Evolutionary conservation across 2,329 filamentous ascomycete genomes (phyloP).

Genomic region (Microcyclospora pomicola): DNA sequence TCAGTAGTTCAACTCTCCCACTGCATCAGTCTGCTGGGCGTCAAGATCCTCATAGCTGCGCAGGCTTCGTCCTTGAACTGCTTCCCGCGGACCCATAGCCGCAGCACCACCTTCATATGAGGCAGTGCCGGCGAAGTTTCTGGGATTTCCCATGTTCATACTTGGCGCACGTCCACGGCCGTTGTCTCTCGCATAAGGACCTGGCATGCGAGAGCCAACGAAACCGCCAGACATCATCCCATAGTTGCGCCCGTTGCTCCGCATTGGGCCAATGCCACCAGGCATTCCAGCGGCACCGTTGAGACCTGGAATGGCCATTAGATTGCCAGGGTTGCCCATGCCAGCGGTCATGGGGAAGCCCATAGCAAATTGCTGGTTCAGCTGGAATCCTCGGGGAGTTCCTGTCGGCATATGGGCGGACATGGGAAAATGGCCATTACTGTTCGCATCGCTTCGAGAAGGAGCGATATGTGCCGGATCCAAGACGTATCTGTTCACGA

Average conservation of each 20-base stretch:
- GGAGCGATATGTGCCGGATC: conserved; percentile 92
- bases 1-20: conserved; percentile 81
- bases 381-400: conserved; percentile 82
- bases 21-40: conserved; percentile 48
- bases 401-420: conserved; percentile 58
- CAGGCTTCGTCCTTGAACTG: conserved; percentile 78
- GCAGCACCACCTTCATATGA: conserved; percentile 48
- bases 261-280: conserved; percentile 15
- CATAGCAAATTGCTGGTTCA: conserved; percentile 47
- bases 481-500: conserved; percentile 88
- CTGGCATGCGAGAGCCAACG: conserved; percentile 14
- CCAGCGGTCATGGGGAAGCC: conserved; percentile 32
- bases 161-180: conserved; percentile 17
- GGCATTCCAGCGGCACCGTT: conserved; percentile 13
- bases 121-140: background rate
- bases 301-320: conserved; percentile 22
- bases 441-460: conserved; percentile 83
- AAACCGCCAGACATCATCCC: conserved; percentile 9
- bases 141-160: conserved; percentile 8
- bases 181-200: conserved; percentile 16
- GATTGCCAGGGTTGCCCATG: conserved; percentile 18
- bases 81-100: conserved; percentile 73
- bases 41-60: conserved; percentile 98
- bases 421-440: conserved; percentile 86
- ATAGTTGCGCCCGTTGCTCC: conserved; percentile 21